phyloP scores from a whole-genome alignment of 2,329 filamentous ascomycete species.

The Lachnellula willkommii region DNA sequence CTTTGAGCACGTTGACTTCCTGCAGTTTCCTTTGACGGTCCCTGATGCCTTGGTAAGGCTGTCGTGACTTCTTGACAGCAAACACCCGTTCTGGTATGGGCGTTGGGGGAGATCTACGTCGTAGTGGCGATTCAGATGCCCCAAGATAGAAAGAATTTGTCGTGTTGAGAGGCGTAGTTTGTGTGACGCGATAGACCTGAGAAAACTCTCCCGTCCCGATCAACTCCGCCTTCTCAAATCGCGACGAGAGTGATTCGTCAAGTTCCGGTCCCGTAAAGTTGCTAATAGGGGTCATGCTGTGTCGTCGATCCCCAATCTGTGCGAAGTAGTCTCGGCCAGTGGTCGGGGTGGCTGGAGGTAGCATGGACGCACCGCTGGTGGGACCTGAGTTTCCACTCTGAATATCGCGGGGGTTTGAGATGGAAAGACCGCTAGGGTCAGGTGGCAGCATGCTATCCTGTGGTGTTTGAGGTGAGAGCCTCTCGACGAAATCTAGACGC shows the following conservation, averaged over 20 bases:
- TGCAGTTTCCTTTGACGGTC: constrained; percentile 80
- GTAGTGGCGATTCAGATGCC: constrained; percentile 41
- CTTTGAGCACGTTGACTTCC: constrained; percentile 74
- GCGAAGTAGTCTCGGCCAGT: constrained; percentile 49
- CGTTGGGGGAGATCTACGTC: constrained; percentile 46
- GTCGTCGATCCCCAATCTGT: constrained; percentile 52
- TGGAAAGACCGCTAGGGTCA: constrained; percentile 77
- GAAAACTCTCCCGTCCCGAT: constrained; percentile 91
- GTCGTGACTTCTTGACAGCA: constrained; percentile 89
- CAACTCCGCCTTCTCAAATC: constrained; percentile 75
- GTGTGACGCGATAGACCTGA: constrained; percentile 75
- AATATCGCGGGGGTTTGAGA: constrained; percentile 55
- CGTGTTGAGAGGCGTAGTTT: constrained; percentile 33
- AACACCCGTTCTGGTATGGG: constrained; percentile 60
- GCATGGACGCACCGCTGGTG: constrained; percentile 40
- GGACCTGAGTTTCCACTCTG: constrained; percentile 16
- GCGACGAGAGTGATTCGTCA: constrained; percentile 65
- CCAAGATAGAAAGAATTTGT: constrained; percentile 38
- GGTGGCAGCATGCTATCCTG: constrained; percentile 67
- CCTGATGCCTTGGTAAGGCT: constrained; percentile 69
- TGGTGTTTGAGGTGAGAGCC: constrained; percentile 68
- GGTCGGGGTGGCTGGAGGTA: constrained; percentile 79
- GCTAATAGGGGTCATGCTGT: constrained; percentile 64
- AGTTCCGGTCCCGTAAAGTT: constrained; percentile 65
- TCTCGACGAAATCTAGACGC: constrained; percentile 45